phyloP scores from a whole-genome alignment of 2,329 filamentous ascomycete genomes.

The Verticillium tricorpus region DNA sequence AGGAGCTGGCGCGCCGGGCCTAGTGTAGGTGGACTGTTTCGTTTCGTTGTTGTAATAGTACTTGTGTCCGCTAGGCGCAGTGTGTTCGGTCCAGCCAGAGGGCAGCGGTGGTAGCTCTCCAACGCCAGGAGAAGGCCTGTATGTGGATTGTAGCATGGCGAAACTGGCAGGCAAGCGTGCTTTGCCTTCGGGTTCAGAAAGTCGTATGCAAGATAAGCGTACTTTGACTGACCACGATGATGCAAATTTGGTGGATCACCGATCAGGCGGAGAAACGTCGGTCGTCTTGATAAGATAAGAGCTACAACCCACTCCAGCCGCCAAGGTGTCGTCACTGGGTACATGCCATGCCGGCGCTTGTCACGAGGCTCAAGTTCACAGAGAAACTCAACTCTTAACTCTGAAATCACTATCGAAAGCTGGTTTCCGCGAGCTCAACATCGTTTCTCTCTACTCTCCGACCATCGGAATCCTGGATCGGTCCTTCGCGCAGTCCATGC shows the following conservation, averaged over 20 bases:
- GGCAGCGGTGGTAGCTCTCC: slow-evolving; percentile 55
- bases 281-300: slow-evolving; percentile 6
- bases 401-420: background rate
- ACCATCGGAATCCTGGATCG: background rate
- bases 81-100: slow-evolving; percentile 89
- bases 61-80: slow-evolving; percentile 76
- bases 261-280: slow-evolving; percentile 3
- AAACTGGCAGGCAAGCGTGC: background rate
- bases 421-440: background rate
- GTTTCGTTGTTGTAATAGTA: slow-evolving; percentile 86
- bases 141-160: slow-evolving; percentile 74
- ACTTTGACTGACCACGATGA: background rate
- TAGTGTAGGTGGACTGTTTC: slow-evolving; percentile 81
- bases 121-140: slow-evolving; percentile 50
- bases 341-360: background rate
- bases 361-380: background rate
- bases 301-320: background rate
- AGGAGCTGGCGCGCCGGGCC: slow-evolving; percentile 47
- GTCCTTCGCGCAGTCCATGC: background rate
- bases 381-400: background rate
- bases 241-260: background rate
- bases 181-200: background rate
- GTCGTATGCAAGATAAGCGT: background rate
- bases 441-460: background rate
- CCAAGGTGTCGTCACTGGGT: background rate